Evolutionary conservation across 2,329 filamentous ascomycete genomes (phyloP), one percentile per base, ranked within the genome.

Genomic region (Huntiella decipiens): DNA sequence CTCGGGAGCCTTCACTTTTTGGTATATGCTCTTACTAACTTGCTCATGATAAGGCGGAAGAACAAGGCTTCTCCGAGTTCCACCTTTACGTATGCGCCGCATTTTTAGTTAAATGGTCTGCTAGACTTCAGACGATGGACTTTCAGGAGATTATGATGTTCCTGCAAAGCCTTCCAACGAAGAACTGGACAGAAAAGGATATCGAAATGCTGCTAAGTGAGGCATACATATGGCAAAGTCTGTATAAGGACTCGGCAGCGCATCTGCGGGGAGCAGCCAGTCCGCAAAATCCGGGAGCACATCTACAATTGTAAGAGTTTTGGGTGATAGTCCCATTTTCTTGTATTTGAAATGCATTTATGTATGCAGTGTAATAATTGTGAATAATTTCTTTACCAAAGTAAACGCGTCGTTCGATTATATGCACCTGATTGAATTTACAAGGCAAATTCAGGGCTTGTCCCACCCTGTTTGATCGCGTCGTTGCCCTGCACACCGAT

Each of bases 131-230:
- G 51, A 91, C 86, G 61, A 96, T 96, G 88, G 91, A 98, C 60
- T 96, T 96, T 53, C 73, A 96, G 65, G 88, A 95, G 61, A 80
- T 94, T 50, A 95, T 98, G 87, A 98, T 98, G 88, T 98, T 98
- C 58, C 66, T 98, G 46, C 91, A 98, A 63, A 83, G 85, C 38
- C 66, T 98, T 48, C 91, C 92, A 3, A 98, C 92, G 5, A 80
- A 82, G 54, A 74, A 80, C 46, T 98, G 91, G 91, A 95, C 85
- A 1, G 91, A 95, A 59, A 96, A 96, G 65, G 91, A 98, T 57
- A 93, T 98, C 55, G 91, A 96, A 61, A 71, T 98, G 49, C 67
- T 98, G 46, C 69, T 98, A 38, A 95, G 86, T 58, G 91, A 98
- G 64, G 91, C 91, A 3, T 98, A 91, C 56, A 95, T 98, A 52